Evolutionary conservation across 306 rosid genomes (phyloP).

Genomic region (Rosa persica): DNA sequence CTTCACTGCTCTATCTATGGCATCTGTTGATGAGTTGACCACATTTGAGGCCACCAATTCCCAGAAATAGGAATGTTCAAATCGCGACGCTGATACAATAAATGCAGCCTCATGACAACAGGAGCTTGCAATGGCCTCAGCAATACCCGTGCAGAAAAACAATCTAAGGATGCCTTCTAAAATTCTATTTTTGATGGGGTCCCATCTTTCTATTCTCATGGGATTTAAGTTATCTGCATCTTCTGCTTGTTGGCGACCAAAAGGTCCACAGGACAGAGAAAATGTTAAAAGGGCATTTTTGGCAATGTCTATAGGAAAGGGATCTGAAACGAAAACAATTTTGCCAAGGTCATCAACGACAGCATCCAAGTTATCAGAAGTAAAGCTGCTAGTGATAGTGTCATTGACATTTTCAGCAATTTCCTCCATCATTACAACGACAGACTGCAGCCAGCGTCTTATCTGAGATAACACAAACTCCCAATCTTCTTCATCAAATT

Average conservation of each 20-base stretch:
- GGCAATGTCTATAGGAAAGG: conserved; percentile 56
- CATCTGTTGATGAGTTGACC: conserved; percentile 61
- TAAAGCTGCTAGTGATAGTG: conserved; percentile 31
- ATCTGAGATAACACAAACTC: conserved; percentile 65
- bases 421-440: conserved; percentile 84
- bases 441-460: conserved; percentile 82
- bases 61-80: conserved; percentile 68
- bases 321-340: conserved; percentile 55
- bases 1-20: conserved; percentile 89
- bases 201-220: conserved; percentile 52
- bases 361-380: conserved; percentile 41
- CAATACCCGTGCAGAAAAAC: conserved; percentile 85
- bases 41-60: conserved; percentile 72
- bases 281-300: conserved; percentile 85
- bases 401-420: conserved; percentile 72
- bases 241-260: conserved; percentile 52
- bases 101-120: conserved; percentile 66
- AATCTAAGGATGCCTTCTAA: conserved; percentile 80
- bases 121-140: conserved; percentile 76
- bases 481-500: conserved; percentile 86
- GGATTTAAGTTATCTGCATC: conserved; percentile 39
- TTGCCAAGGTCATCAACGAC: conserved; percentile 43
- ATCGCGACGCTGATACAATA: conserved; percentile 60
- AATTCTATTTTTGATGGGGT: conserved; percentile 66
- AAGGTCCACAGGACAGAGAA: conserved; percentile 54